Percentiles rank a stretch among this genome's conserved stretches.
phyloP scores from a whole-genome alignment of 352 stramenopile genomes.

The Globisporangium lucens region DNA sequence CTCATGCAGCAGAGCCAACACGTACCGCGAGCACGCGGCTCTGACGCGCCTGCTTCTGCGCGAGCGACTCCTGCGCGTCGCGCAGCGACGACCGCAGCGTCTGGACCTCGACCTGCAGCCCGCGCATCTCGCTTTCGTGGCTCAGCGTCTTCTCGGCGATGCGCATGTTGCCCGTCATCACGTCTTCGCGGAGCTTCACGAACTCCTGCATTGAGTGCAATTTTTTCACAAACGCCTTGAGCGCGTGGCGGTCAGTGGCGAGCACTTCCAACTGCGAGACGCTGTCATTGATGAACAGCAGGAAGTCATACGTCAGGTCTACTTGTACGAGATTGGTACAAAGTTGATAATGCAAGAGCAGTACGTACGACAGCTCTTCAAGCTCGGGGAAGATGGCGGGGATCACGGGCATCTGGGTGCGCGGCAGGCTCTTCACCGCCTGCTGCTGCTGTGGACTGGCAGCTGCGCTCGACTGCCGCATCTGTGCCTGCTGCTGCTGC shows the following conservation, averaged over 20 bases:
- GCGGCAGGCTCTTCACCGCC: conserved; percentile 43
- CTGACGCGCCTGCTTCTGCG: conserved; percentile 68
- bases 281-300: conserved; percentile 7
- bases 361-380: conserved; percentile 71
- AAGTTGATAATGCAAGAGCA: not conserved
- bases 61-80: conserved; percentile 48
- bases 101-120: conserved; percentile 51
- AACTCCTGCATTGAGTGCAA: conserved; percentile 68
- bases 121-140: conserved; percentile 48
- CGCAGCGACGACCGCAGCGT: conserved; percentile 44
- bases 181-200: conserved; percentile 62
- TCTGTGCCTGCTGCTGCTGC: conserved; percentile 19
- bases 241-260: conserved; percentile 46
- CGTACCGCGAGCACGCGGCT: conserved; percentile 66
- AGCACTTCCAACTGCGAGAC: conserved; percentile 61
- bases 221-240: conserved; percentile 64
- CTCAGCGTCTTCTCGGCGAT: conserved; percentile 68
- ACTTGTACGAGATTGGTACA: not conserved
- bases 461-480: not conserved
- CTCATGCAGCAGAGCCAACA: not conserved
- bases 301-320: not conserved
- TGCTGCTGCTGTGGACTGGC: conserved; percentile 17
- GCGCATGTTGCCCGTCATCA: conserved; percentile 75
- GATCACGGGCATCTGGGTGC: conserved; percentile 73
- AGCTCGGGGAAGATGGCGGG: conserved; percentile 70